phyloP scores from a whole-genome alignment of 108 stramenopile species.

The Pseudonitzschia pungens region DNA sequence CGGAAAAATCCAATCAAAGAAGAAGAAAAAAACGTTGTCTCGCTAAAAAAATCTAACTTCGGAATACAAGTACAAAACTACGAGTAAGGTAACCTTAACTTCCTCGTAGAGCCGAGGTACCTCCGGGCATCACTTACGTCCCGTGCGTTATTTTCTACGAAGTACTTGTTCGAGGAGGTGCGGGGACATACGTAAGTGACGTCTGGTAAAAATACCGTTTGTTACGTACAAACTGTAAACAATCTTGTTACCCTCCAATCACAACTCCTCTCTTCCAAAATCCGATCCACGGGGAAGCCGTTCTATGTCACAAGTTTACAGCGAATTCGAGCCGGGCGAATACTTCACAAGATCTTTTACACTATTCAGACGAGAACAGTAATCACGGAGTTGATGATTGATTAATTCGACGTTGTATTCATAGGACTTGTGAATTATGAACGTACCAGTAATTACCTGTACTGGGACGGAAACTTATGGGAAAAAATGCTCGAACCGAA shows the following conservation, averaged over 20 bases:
- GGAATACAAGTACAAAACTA: neutral
- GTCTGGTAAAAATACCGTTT: too few relatives aligned
- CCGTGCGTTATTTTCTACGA: too few relatives aligned
- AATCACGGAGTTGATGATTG: too few relatives aligned
- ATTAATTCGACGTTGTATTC: too few relatives aligned
- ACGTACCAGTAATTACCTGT: too few relatives aligned
- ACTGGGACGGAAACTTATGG: too few relatives aligned
- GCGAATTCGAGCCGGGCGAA: slow-evolving; percentile 3
- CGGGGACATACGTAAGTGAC: neutral
- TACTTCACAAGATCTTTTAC: neutral
- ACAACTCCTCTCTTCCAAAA: neutral
- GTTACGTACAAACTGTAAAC: too few relatives aligned
- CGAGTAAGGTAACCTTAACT: neutral
- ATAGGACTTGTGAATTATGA: too few relatives aligned
- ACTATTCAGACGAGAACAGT: neutral
- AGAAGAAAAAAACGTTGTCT: slow-evolving; percentile 1
- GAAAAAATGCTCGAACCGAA: too few relatives aligned
- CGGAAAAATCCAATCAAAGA: neutral
- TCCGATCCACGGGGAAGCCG: slow-evolving; percentile 4
- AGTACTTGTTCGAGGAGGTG: neutral
- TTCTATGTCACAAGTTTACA: neutral
- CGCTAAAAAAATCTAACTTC: neutral
- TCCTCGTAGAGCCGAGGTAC: too few relatives aligned
- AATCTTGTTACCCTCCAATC: neutral
- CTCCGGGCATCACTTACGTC: too few relatives aligned